Percentiles rank a stretch among this genome's conserved stretches.
phyloP scores from a whole-genome alignment of 768 basidiomycete genomes.

The Termitomyces titanicus region DNA sequence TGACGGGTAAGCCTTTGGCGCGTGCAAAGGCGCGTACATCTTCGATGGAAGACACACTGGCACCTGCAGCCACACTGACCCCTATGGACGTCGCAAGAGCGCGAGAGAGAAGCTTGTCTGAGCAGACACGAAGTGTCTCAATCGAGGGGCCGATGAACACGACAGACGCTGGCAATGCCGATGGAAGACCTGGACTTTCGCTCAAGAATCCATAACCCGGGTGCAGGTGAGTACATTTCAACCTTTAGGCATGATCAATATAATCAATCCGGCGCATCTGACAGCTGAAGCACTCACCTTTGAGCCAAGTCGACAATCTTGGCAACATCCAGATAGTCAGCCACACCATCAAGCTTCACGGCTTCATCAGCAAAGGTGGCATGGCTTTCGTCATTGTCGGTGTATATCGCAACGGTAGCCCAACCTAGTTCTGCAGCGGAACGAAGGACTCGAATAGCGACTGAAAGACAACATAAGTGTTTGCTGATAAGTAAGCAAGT shows the following conservation, averaged over 20 bases:
- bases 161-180: slow-evolving; percentile 65
- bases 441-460: slow-evolving; percentile 87
- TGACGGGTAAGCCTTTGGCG: slow-evolving; percentile 45
- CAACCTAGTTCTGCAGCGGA: slow-evolving; percentile 52
- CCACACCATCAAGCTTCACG: slow-evolving; percentile 81
- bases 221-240: slow-evolving; percentile 34
- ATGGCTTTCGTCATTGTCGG: slow-evolving; percentile 77
- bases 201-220: slow-evolving; percentile 83
- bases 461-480: slow-evolving; percentile 30
- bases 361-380: slow-evolving; percentile 81
- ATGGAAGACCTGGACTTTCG: slow-evolving; percentile 78
- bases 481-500: slow-evolving; percentile 10
- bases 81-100: slow-evolving; percentile 27
- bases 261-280: background rate
- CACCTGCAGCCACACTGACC: slow-evolving; percentile 28
- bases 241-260: slow-evolving; percentile 12
- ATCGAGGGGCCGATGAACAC: slow-evolving; percentile 82
- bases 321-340: slow-evolving; percentile 30
- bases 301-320: slow-evolving; percentile 26
- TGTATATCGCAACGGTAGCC: slow-evolving; percentile 86
- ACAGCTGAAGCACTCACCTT: slow-evolving; percentile 17
- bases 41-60: slow-evolving; percentile 19
- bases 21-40: slow-evolving; percentile 26
- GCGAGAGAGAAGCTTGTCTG: slow-evolving; percentile 35
- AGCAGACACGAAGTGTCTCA: slow-evolving; percentile 73